Percentiles rank a stretch among this genome's conserved stretches.
phyloP scores from a whole-genome alignment of 352 stramenopile genomes.

The Pythium biforme region DNA sequence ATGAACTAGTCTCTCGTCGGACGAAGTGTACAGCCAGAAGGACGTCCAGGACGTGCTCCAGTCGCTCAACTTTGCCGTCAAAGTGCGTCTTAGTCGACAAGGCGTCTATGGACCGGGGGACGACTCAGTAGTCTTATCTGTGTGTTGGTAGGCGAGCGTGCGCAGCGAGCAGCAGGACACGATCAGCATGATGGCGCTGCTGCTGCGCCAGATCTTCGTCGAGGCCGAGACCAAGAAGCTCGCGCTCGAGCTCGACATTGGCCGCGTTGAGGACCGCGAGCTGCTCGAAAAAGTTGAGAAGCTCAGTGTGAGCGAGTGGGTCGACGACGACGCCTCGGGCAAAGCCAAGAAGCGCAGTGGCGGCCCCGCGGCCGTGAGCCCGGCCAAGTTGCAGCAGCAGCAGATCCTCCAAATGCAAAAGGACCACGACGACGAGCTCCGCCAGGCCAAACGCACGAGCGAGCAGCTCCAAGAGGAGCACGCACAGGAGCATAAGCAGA shows the following conservation, averaged over 20 bases:
- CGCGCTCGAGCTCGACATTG: slow-evolving; percentile 67
- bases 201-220: slow-evolving; percentile 78
- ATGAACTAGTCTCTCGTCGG: slow-evolving; percentile 66
- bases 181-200: slow-evolving; percentile 85
- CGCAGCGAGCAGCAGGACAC: slow-evolving; percentile 78
- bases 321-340: slow-evolving; percentile 30
- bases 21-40: slow-evolving; percentile 84
- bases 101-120: too few species aligned
- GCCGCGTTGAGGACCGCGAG: slow-evolving; percentile 69
- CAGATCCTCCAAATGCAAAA: slow-evolving; percentile 23
- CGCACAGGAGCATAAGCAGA: slow-evolving; percentile 44
- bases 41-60: slow-evolving; percentile 73
- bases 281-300: slow-evolving; percentile 76
- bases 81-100: too few species aligned
- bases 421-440: slow-evolving; percentile 57
- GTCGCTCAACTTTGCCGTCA: slow-evolving; percentile 79
- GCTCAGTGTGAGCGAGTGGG: slow-evolving; percentile 72
- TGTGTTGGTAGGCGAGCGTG: slow-evolving; percentile 53
- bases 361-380: slow-evolving; percentile 6
- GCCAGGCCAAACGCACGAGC: slow-evolving; percentile 45
- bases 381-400: slow-evolving; percentile 20
- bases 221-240: slow-evolving; percentile 72
- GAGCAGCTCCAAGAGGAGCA: slow-evolving; percentile 51
- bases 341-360: slow-evolving; percentile 7
- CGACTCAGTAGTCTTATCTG: not conserved